Evolutionary conservation across 495 filamentous ascomycete genomes (phyloP), one percentile per base, ranked within the genome.

Genomic region (Sordaria brevicollis): DNA sequence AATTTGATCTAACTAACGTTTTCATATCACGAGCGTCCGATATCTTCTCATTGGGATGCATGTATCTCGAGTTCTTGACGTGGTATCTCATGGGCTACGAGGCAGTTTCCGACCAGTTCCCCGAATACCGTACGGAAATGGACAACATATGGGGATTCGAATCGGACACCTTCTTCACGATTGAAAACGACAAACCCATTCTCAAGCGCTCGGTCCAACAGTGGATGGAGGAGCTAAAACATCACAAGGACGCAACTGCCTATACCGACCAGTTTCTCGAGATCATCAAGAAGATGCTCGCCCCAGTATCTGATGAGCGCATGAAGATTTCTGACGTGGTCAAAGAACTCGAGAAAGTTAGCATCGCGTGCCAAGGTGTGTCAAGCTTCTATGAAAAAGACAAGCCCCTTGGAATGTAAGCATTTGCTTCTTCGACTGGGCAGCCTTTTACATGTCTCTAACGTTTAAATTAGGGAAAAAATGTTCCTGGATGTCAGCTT

Each of bases 41-140:
- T 34, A 35, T 71, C 1, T 71, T 69, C 49, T 69, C 66, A n/a
- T 2, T 71, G 17, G 70, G 67, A 2, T 71, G 70, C 57, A 33
- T 69, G 29, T 65, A 31, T 10, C 67, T 71, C 7, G 70, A 71
- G 57, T 65, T 39, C n/a, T 25, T 71, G 3, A 71, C 70, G 1
- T 71, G 70, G 70, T 34, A 65, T 19, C 4, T 71, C 17, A 5
- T 65, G 11, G 70, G 67, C 25, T 43, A 36, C 5, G 34, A 66
- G 2, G 49, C 34, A 1, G 70, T 71, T 0, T 29, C 2, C 4
- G 9, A 67, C 0, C 17, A 21, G 1, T 71, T 71, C 5, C 13
- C 57, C 1, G n/a, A 43, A 0, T 2, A 29, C 0, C 65, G 70
- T 2, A 21, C 35, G 15, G 67, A 49, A 2, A 1, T 3, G 29